Conservation (phyloP, 2,329 filamentous ascomycete genomes). For the Ophiostoma ulmi region DNA sequence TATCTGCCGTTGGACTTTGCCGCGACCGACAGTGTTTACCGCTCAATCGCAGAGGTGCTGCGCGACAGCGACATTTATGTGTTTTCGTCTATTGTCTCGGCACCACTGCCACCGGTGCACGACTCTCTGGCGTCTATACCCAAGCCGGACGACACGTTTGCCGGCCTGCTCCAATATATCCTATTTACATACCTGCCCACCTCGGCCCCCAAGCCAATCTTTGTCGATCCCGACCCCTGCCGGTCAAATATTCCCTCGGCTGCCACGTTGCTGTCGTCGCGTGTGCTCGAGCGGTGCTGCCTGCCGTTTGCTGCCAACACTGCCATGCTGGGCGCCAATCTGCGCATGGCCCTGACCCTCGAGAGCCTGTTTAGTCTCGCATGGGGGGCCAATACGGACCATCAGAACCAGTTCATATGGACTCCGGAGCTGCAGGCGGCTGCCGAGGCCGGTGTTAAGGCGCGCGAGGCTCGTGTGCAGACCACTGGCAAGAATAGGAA, state of each 20-base stretch:
- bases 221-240: conserved; percentile 32
- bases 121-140: background rate
- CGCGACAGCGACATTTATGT: conserved; percentile 53
- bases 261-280: conserved; percentile 22
- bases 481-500: background rate
- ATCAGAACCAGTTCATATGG: conserved; percentile 32
- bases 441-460: conserved; percentile 44
- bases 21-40: conserved; percentile 52
- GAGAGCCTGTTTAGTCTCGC: conserved; percentile 59
- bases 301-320: conserved; percentile 61
- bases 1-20: conserved; percentile 42
- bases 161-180: conserved; percentile 43
- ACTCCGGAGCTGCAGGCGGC: conserved; percentile 37
- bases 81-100: conserved; percentile 50
- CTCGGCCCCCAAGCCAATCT: conserved; percentile 39
- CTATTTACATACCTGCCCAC: conserved; percentile 45
- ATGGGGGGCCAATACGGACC: conserved; percentile 31
- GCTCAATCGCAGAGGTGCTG: conserved; percentile 51
- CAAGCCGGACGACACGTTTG: conserved; percentile 35
- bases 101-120: background rate
- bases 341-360: conserved; percentile 63
- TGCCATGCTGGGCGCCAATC: conserved; percentile 60
- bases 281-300: conserved; percentile 51
- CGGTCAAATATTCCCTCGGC: conserved; percentile 32
- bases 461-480: conserved; percentile 45